phyloP scores from a whole-genome alignment of 164 flowering plant genomes.

The Houttuynia cordata region DNA sequence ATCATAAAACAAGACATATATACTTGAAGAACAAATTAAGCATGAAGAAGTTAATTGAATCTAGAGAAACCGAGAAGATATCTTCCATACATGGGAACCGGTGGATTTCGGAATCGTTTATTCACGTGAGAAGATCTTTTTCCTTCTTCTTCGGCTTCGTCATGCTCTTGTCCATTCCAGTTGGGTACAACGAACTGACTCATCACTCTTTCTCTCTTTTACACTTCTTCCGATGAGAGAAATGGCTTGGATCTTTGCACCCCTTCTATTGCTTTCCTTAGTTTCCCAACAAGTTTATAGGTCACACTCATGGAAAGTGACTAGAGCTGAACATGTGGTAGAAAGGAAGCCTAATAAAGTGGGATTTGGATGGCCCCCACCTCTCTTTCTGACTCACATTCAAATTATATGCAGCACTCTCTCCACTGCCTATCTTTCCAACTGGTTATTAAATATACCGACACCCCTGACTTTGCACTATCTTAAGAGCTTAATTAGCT shows the following conservation, averaged over 20 bases:
- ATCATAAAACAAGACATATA: no score
- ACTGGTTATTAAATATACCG: no score
- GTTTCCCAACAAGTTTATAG: neutral
- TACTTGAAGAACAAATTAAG: no score
- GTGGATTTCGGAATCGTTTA: conserved; percentile 7
- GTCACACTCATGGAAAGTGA: conserved; percentile 14
- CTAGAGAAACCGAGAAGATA: neutral
- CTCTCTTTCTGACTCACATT: neutral
- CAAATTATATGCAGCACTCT: no score
- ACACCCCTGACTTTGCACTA: no score
- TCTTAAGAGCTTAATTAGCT: no score
- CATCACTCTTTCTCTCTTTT: conserved; percentile 15
- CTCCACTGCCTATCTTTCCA: no score
- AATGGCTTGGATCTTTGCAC: conserved; percentile 7
- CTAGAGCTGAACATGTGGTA: conserved; percentile 28
- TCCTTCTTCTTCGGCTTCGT: conserved; percentile 14
- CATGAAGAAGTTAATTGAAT: no score
- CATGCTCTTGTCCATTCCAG: conserved; percentile 33
- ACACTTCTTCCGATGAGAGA: neutral
- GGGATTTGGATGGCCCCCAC: neutral
- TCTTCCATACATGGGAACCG: conserved; percentile 23
- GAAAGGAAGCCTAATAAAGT: conserved; percentile 6
- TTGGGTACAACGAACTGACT: conserved; percentile 28
- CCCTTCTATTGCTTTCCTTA: conserved; percentile 7
- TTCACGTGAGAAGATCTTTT: conserved; percentile 40